A percentile compares a stretch with the other conserved stretches of the same genome.
phyloP scores from a whole-genome alignment of 1,139 yeast genomes.

The Debaryomyces udenii region DNA sequence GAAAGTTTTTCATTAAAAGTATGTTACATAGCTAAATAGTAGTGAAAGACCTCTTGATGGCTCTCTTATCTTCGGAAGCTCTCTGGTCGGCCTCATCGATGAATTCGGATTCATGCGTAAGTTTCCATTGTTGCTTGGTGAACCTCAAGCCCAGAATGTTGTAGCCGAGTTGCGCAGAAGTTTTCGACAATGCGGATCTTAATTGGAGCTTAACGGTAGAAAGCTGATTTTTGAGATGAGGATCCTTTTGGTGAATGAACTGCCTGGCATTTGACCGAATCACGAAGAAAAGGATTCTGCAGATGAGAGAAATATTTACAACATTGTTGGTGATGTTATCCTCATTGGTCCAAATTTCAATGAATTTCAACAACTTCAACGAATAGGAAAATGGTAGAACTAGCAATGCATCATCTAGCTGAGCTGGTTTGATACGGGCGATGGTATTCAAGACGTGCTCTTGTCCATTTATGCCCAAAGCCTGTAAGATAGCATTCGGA shows the following conservation, averaged over 20 bases:
- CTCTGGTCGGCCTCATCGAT: slow-evolving; percentile 68
- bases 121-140: slow-evolving; percentile 76
- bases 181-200: slow-evolving; percentile 53
- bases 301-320: slow-evolving; percentile 62
- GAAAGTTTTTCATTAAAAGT: neutral
- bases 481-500: slow-evolving; percentile 69
- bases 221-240: slow-evolving; percentile 60
- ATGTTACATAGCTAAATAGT: slow-evolving; percentile 25
- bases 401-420: slow-evolving; percentile 87
- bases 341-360: slow-evolving; percentile 72
- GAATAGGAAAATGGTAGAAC: slow-evolving; percentile 90
- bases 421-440: slow-evolving; percentile 73
- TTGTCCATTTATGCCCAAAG: slow-evolving; percentile 72
- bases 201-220: slow-evolving; percentile 59
- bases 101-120: slow-evolving; percentile 72
- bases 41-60: slow-evolving; percentile 70
- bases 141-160: slow-evolving; percentile 83
- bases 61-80: slow-evolving; percentile 54
- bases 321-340: slow-evolving; percentile 44
- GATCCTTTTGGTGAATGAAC: slow-evolving; percentile 65
- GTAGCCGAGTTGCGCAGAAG: slow-evolving; percentile 71
- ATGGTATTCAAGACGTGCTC: slow-evolving; percentile 77
- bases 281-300: slow-evolving; percentile 74
- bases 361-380: slow-evolving; percentile 65
- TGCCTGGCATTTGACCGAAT: slow-evolving; percentile 78